Evolutionary conservation across 169 alveolate species (phyloP).

Genomic region (Prorocentrum cordatum): DNA sequence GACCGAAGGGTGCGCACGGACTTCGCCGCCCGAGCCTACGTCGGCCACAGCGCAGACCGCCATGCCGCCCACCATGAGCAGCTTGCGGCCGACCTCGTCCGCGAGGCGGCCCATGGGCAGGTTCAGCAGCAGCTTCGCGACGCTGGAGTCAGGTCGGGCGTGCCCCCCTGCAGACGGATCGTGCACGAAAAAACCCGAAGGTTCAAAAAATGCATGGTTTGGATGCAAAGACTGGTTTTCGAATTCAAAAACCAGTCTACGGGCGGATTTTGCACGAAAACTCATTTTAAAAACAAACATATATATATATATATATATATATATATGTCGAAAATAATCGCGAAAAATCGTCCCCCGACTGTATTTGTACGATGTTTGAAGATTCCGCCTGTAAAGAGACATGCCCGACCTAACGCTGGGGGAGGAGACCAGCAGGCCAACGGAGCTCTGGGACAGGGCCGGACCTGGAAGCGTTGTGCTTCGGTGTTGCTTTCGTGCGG

Average conservation of each 20-base stretch:
- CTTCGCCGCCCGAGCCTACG: conserved; percentile 31
- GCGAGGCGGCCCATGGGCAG: conserved; percentile 23
- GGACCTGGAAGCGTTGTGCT: no score
- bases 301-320: no score
- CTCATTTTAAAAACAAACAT: no score
- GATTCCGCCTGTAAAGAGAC: background rate
- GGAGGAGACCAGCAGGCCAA: background rate
- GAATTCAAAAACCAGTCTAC: no score
- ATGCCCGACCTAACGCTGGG: background rate
- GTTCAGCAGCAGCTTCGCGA: conserved; percentile 18
- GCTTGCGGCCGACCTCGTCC: background rate
- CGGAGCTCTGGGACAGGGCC: conserved; percentile 30
- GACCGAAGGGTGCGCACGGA: no score
- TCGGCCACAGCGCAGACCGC: conserved; percentile 16
- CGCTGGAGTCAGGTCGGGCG: no score
- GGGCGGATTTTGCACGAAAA: no score
- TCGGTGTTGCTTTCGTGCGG: no score
- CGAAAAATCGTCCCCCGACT: no score
- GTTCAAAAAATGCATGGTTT: background rate
- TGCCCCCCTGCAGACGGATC: background rate
- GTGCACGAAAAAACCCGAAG: background rate
- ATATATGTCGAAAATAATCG: no score
- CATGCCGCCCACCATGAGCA: conserved; percentile 22
- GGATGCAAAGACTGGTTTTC: no score
- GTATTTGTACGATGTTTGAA: no score